Evolutionary conservation across 2,329 filamentous ascomycete species (phyloP).

Genomic region (Trichoderma breve): DNA sequence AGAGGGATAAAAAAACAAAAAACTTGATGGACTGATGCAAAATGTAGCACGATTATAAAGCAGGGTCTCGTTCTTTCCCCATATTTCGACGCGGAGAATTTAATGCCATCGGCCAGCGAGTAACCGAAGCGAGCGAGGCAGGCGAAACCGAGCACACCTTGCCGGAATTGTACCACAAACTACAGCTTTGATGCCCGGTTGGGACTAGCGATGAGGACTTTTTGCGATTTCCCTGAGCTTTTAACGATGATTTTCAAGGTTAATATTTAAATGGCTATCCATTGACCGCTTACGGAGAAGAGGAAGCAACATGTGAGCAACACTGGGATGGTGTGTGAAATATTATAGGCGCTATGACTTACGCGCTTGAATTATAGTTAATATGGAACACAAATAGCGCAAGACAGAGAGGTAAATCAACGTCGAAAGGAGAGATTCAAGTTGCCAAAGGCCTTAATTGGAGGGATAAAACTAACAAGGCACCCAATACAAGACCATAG

Average conservation of each 20-base stretch:
- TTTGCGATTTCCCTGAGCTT: background rate
- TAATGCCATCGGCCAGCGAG: background rate
- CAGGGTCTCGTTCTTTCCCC: background rate
- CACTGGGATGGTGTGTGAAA: background rate
- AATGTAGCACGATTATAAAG: background rate
- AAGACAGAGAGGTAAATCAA: background rate
- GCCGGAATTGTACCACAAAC: background rate
- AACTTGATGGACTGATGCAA: background rate
- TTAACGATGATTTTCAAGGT: background rate
- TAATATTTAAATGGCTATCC: background rate
- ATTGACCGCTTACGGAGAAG: background rate
- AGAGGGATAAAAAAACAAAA: background rate
- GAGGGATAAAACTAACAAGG: background rate
- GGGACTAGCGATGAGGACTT: background rate
- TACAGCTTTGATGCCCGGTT: background rate
- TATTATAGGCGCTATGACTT: background rate
- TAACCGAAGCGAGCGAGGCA: conserved; percentile 3
- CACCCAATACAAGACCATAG: background rate
- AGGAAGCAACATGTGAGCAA: background rate
- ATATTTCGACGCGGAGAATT: background rate
- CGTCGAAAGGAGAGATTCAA: background rate
- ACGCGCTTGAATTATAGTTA: background rate
- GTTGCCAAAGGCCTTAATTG: background rate
- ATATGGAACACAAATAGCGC: background rate
- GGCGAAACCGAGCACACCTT: background rate